These are phyloP conservation scores for Colletotrichum sp. DNA, from an alignment of 2,329 filamentous ascomycete species.

Conservation along the genomic window DNA sequence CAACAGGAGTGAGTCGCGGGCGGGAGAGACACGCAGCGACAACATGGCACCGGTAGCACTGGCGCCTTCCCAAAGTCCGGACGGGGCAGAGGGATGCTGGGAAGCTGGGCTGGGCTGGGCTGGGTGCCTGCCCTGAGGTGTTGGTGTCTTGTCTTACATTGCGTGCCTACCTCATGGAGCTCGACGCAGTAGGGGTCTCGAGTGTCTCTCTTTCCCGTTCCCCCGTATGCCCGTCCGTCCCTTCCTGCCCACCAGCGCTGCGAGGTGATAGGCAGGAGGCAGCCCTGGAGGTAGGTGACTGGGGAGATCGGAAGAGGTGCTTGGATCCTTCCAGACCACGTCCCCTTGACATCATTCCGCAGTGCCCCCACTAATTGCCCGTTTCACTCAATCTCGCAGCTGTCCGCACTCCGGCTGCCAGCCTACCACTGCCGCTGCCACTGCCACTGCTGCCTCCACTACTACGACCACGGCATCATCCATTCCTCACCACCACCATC, in stretches of 20 bases:
- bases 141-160: neutral
- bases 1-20: neutral
- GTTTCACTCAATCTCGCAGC: neutral
- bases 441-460: neutral
- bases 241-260: neutral
- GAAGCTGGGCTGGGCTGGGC: neutral
- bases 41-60: neutral
- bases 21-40: neutral
- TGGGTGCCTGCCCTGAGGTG: neutral
- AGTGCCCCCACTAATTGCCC: slow-evolving; percentile 6
- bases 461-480: neutral
- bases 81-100: neutral
- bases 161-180: neutral
- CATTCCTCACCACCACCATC: neutral
- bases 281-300: neutral
- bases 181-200: slow-evolving; percentile 12
- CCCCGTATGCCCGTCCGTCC: neutral
- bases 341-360: slow-evolving; percentile 14
- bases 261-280: neutral
- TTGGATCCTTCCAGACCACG: neutral
- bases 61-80: neutral
- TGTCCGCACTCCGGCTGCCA: neutral
- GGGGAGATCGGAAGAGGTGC: neutral
- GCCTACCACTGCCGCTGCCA: neutral
- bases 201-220: neutral